Percentiles rank a stretch among this genome's conserved stretches.
Evolutionary conservation across 495 filamentous ascomycete species (phyloP).

Genomic region (Penicillium macrosclerotiorum): DNA sequence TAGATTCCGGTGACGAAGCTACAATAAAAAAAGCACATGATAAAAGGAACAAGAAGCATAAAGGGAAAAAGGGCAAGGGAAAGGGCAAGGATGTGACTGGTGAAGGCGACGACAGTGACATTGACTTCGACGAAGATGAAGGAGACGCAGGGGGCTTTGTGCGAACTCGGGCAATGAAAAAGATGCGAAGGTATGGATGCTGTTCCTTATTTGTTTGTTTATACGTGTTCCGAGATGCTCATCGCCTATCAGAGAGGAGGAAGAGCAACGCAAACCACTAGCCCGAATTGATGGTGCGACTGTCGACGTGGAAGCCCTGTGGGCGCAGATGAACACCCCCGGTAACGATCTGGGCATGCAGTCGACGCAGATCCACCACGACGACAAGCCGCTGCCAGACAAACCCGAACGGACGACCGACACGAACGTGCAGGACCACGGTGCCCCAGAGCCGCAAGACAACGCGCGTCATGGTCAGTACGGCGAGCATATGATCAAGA

Average conservation of each 20-base stretch:
- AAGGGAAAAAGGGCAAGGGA: slow-evolving; percentile 34
- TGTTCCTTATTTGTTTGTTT: slow-evolving; percentile 1
- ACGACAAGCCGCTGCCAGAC: slow-evolving; percentile 13
- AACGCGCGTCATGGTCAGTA: slow-evolving; percentile 14
- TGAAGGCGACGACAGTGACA: slow-evolving; percentile 54
- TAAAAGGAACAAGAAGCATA: slow-evolving; percentile 53
- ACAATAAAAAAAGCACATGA: slow-evolving; percentile 63
- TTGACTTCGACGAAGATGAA: slow-evolving; percentile 52
- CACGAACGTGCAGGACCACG: slow-evolving; percentile 21
- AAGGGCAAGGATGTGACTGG: slow-evolving; percentile 37
- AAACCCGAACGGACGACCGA: slow-evolving; percentile 12
- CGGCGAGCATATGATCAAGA: slow-evolving; percentile 62
- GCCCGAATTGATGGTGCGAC: slow-evolving; percentile 67
- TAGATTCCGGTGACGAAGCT: slow-evolving; percentile 75
- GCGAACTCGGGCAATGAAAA: slow-evolving; percentile 74
- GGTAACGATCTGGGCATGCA: slow-evolving; percentile 15
- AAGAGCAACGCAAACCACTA: slow-evolving; percentile 54
- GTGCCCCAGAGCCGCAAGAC: slow-evolving; percentile 13
- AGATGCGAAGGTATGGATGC: slow-evolving; percentile 48
- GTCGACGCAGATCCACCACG: slow-evolving; percentile 14
- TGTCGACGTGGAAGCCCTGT: slow-evolving; percentile 85
- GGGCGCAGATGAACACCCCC: slow-evolving; percentile 71
- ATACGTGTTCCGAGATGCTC: slow-evolving; percentile 10
- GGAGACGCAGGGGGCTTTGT: slow-evolving; percentile 77
- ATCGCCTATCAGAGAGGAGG: slow-evolving; percentile 52